Evolutionary conservation across 2,329 filamentous ascomycete genomes (phyloP), one percentile per base, ranked within the genome.

Genomic region (Xylaria sp.): DNA sequence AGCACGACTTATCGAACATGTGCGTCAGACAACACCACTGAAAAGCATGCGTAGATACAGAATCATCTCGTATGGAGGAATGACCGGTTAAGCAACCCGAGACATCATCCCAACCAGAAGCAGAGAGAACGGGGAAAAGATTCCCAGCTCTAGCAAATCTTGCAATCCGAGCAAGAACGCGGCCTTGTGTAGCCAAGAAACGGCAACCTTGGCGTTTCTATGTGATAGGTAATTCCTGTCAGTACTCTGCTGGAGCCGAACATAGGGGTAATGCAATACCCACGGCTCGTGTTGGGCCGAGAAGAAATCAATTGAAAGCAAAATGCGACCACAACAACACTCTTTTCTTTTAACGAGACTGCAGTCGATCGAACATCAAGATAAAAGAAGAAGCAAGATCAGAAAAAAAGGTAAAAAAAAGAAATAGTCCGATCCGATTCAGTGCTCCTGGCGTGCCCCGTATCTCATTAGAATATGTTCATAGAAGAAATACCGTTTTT

Each of bases 381-480:
- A 63, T 55, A 60, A 62, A 60, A 48, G 55, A 62, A 59, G 48
- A 30, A 57, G 59, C 47, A 57, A 61, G 49, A 62, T 58, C 39
- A 56, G 49, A 50, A 54, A 42, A 39, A 13, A 3, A 7, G 19
- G 18, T 49, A 13, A 51, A 44, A 47, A 47, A 57, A 46, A 60
- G 51, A 52, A 53, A 46, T 16, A 53, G 18, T 61, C 57, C 52
- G 51, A 49, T 62, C 54, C 62, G 37, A 57, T 59, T 59, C 59
- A 54, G 55, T 60, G 60, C 59, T 62, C 56, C 58, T 58, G 52
- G 57, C 60, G 53, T 65, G 23, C 60, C 58, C 63, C 63, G 55
- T 65, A 65, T 60, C 58, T 65, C 63, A 59, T 65, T 44, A 65
- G 57, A 59, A 64, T 59, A 60, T 59, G 58, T 60, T 62, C 59